phyloP scores from a whole-genome alignment of 2,329 filamentous ascomycete genomes.

The Arachnomyces sp. region DNA sequence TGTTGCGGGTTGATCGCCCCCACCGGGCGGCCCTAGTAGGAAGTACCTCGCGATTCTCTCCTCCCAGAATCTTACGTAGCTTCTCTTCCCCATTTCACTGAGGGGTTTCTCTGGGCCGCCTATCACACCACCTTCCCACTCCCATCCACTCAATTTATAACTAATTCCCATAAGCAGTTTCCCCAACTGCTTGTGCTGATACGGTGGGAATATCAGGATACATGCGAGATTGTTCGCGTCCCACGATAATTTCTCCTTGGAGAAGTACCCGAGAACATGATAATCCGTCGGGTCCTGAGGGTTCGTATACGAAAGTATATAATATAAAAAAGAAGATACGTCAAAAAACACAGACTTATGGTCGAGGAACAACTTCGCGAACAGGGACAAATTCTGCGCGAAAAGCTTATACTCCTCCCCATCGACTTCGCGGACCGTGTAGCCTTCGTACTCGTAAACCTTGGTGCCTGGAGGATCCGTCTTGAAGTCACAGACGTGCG shows the following conservation, averaged over 20 bases:
- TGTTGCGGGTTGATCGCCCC: too few relatives aligned
- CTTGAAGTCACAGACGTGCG: slow-evolving; percentile 45
- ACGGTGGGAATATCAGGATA: slow-evolving; percentile 91
- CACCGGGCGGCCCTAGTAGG: slow-evolving; percentile 27
- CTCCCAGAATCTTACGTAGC: slow-evolving; percentile 80
- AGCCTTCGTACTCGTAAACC: slow-evolving; percentile 70
- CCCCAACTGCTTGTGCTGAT: slow-evolving; percentile 83
- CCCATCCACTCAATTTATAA: slow-evolving; percentile 80
- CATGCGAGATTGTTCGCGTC: slow-evolving; percentile 97
- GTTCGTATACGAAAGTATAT: slow-evolving; percentile 70
- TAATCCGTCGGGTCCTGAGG: slow-evolving; percentile 32
- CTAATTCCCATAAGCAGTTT: slow-evolving; percentile 84
- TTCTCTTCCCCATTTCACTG: slow-evolving; percentile 71
- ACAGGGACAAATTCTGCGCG: slow-evolving; percentile 89
- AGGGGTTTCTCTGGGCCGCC: slow-evolving; percentile 93
- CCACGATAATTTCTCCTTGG: slow-evolving; percentile 98
- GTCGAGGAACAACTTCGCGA: slow-evolving; percentile 94
- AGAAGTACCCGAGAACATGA: slow-evolving; percentile 90
- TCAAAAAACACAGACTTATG: slow-evolving; percentile 99
- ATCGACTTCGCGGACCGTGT: slow-evolving; percentile 87
- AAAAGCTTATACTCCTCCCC: slow-evolving; percentile 83
- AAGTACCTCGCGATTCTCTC: slow-evolving; percentile 68
- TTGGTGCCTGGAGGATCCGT: slow-evolving; percentile 57
- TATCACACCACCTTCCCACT: slow-evolving; percentile 56
- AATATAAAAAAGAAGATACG: slow-evolving; percentile 88